Percentiles rank a stretch among this genome's conserved stretches.
Evolutionary conservation across 495 filamentous ascomycete genomes (phyloP).

Genomic region (Xylaria bambusicola): DNA sequence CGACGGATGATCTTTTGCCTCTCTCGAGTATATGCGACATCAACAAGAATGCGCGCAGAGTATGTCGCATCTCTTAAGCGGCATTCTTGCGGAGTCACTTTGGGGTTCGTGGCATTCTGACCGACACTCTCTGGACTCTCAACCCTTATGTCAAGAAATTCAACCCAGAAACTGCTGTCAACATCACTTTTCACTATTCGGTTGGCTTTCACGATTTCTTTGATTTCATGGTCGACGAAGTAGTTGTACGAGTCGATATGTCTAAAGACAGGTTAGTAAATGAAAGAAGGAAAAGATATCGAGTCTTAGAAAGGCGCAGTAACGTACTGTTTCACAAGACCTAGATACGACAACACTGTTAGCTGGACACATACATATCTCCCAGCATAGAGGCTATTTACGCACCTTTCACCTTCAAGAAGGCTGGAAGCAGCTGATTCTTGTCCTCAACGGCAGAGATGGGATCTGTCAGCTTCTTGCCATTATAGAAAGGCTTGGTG

Average conservation of each 20-base stretch:
- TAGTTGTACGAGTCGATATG: conserved; percentile 99
- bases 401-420: conserved; percentile 88
- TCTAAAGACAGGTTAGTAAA: conserved; percentile 36
- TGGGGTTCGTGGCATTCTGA: conserved; percentile 61
- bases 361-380: conserved; percentile 16
- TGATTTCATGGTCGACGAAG: conserved; percentile 91
- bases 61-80: conserved; percentile 94
- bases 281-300: background rate
- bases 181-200: conserved; percentile 82
- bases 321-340: conserved; percentile 81
- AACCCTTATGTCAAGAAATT: conserved; percentile 87
- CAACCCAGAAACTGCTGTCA: conserved; percentile 81
- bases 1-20: conserved; percentile 66
- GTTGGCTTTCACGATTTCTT: conserved; percentile 92
- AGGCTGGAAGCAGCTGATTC: conserved; percentile 94
- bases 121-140: conserved; percentile 75
- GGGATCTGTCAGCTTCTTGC: conserved; percentile 87
- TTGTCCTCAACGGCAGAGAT: conserved; percentile 92
- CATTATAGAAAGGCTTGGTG: conserved; percentile 93
- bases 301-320: no score
- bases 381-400: conserved; percentile 15
- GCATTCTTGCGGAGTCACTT: conserved; percentile 89
- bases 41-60: conserved; percentile 86
- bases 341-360: conserved; percentile 24
- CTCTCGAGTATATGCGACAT: conserved; percentile 82